Percentiles rank a stretch among this genome's conserved stretches.
phyloP scores from a whole-genome alignment of 257 asterid species.

The Vinca minor region DNA sequence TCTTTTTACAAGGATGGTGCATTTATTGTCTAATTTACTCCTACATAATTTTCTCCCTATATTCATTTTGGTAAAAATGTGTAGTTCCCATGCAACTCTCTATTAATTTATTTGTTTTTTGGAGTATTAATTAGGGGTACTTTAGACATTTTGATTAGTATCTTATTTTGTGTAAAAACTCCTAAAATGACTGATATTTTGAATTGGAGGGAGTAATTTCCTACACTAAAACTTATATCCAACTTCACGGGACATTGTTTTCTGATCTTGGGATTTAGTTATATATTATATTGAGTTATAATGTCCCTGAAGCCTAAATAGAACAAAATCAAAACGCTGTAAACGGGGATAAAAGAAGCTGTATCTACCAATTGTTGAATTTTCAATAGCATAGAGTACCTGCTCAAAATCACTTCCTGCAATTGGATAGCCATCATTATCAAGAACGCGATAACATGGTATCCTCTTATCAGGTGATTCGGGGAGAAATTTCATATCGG shows the following conservation, averaged over 20 bases:
- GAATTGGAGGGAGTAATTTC: too few species aligned
- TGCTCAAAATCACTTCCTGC: conserved; percentile 40
- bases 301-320: not conserved
- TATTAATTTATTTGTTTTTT: too few species aligned
- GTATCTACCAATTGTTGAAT: not conserved
- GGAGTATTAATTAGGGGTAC: too few species aligned
- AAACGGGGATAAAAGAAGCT: not conserved
- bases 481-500: conserved; percentile 56
- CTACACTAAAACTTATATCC: not conserved
- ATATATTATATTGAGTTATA: not conserved
- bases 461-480: conserved; percentile 53
- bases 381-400: conserved; percentile 26
- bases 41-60: too few species aligned
- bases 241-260: not conserved
- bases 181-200: too few species aligned
- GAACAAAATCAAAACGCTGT: not conserved
- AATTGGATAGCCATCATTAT: conserved; percentile 56
- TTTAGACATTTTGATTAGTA: too few species aligned
- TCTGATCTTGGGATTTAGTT: not conserved
- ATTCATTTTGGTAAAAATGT: too few species aligned
- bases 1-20: too few species aligned
- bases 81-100: too few species aligned
- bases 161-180: too few species aligned
- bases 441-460: conserved; percentile 85
- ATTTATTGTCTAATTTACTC: too few species aligned